A percentile compares a stretch with the other conserved stretches of the same genome.
Conservation (phyloP, 2,329 filamentous ascomycete genomes). For the Pestalotiopsis sp. region DNA sequence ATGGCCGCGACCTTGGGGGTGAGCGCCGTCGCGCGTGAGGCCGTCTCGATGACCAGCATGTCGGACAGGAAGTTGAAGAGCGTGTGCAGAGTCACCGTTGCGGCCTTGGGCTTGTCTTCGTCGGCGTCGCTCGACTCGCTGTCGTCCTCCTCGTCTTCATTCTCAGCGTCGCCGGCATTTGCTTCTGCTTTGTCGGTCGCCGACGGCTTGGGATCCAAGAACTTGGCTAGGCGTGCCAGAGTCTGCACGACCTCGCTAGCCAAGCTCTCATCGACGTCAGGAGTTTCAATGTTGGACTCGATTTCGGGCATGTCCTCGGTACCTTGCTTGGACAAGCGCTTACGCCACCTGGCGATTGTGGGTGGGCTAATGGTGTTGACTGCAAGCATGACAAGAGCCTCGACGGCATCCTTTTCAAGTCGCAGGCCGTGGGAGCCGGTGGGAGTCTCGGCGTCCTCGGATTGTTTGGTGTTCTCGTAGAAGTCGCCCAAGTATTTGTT, state of each 20-base stretch:
- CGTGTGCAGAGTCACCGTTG: slow-evolving; percentile 59
- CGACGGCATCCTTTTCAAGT: slow-evolving; percentile 66
- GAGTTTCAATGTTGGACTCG: slow-evolving; percentile 10
- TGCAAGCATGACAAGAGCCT: slow-evolving; percentile 49
- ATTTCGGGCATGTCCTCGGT: slow-evolving; percentile 10
- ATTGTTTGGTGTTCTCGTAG: slow-evolving; percentile 61
- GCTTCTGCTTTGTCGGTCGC: slow-evolving; percentile 43
- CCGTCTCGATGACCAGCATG: slow-evolving; percentile 76
- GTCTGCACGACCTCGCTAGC: slow-evolving; percentile 80
- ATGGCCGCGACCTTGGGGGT: slow-evolving; percentile 77
- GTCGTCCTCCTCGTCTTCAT: slow-evolving; percentile 41
- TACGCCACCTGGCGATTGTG: slow-evolving; percentile 35
- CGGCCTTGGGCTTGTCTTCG: slow-evolving; percentile 43
- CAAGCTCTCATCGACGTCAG: slow-evolving; percentile 68
- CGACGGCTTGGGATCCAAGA: slow-evolving; percentile 62
- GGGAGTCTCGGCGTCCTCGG: slow-evolving; percentile 61
- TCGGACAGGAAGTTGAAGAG: slow-evolving; percentile 78
- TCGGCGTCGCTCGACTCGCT: slow-evolving; percentile 37
- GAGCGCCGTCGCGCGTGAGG: slow-evolving; percentile 64
- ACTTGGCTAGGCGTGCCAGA: slow-evolving; percentile 76
- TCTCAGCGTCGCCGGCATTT: slow-evolving; percentile 45
- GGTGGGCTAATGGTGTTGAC: slow-evolving; percentile 37
- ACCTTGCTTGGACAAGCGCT: slow-evolving; percentile 25
- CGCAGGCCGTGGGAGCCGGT: slow-evolving; percentile 71
- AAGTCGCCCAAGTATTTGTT: slow-evolving; percentile 82